phyloP scores from a whole-genome alignment of 768 basidiomycete genomes.

The Cystobasidium tubakii region DNA sequence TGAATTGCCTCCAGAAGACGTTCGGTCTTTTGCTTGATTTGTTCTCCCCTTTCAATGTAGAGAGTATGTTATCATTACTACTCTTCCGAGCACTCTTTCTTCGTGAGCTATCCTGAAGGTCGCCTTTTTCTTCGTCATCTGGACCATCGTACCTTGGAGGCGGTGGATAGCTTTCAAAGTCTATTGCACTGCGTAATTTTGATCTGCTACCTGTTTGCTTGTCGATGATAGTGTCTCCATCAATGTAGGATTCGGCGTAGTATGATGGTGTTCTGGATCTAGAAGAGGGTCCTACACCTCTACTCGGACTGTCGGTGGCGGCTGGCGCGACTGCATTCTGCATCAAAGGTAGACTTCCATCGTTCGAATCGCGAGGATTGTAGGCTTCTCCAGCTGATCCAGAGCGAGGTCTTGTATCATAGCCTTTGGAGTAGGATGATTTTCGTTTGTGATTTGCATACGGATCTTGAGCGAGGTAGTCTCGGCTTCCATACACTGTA shows the following conservation, averaged over 20 bases:
- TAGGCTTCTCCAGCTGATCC: slow-evolving; percentile 3
- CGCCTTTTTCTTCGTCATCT: slow-evolving; percentile 14
- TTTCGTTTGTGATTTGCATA: not conserved
- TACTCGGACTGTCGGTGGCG: not conserved
- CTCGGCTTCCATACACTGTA: slow-evolving; percentile 1
- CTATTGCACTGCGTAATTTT: not conserved
- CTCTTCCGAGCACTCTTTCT: not conserved
- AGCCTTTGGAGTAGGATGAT: not conserved
- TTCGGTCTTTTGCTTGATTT: slow-evolving; percentile 32
- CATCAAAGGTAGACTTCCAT: slow-evolving; percentile 19
- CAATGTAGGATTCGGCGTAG: slow-evolving; percentile 4
- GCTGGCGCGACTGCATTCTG: slow-evolving; percentile 4
- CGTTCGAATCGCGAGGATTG: slow-evolving; percentile 1
- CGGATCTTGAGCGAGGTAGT: slow-evolving; percentile 11
- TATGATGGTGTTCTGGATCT: not conserved
- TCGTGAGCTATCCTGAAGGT: not conserved
- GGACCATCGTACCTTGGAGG: slow-evolving; percentile 7
- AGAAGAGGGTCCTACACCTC: not conserved
- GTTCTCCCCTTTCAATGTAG: slow-evolving; percentile 15
- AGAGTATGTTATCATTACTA: slow-evolving; percentile 4
- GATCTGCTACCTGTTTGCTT: not conserved
- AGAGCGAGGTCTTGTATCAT: slow-evolving; percentile 1
- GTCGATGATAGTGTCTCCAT: slow-evolving; percentile 25
- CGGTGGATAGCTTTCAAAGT: slow-evolving; percentile 15
- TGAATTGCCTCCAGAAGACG: slow-evolving; percentile 38